Evolutionary conservation across 2,329 filamentous ascomycete genomes (phyloP), one percentile per base, ranked within the genome.

Genomic region (Teratosphaeriaceae sp.): DNA sequence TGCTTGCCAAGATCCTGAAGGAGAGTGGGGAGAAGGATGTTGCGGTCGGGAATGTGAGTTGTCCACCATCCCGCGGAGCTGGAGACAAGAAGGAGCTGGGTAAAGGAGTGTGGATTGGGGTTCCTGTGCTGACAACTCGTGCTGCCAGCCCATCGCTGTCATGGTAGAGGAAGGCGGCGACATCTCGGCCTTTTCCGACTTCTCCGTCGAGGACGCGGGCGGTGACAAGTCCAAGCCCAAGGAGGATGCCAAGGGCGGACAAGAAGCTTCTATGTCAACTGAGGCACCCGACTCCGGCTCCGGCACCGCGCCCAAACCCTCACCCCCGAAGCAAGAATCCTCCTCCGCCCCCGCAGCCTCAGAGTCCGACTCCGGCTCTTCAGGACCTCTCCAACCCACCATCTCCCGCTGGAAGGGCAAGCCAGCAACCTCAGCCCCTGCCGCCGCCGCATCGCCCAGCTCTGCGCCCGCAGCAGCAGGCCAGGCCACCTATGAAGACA

Each of bases 1-100:
- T 94, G 48, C 77, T 98, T 56, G 90, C 92, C 61, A 95, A 95
- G 78, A 78, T 97, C 52, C 75, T 98, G 62, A 92, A 88, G 73
- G 85, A 95, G 35, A 83, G 84, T 47, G 94, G 94, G 54, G 84
- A 84, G 69, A 98, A 97, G 76, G 92, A 98, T 66, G 74, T 98
- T 50, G 68, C 90, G 22, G 88, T 98, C 59, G 92, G 92, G 67
- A 92, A 85, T 70, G 92, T 98, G 80, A 73, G 88, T 80, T n/a
- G 41, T 21, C 58, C 22, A 23, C 15, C 31, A 18, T 19, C n/a
- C 8, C 3, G 7, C 15, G 13, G 5, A n/a, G n/a, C n/a, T n/a
- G n/a, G n/a, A n/a, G n/a, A n/a, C n/a, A n/a, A n/a, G n/a, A n/a
- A 15, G 13, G 23, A 2, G 33, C 8, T 2, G 30, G 3, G 8